phyloP scores from a whole-genome alignment of 495 filamentous ascomycete genomes.

The Halenospora varia region DNA sequence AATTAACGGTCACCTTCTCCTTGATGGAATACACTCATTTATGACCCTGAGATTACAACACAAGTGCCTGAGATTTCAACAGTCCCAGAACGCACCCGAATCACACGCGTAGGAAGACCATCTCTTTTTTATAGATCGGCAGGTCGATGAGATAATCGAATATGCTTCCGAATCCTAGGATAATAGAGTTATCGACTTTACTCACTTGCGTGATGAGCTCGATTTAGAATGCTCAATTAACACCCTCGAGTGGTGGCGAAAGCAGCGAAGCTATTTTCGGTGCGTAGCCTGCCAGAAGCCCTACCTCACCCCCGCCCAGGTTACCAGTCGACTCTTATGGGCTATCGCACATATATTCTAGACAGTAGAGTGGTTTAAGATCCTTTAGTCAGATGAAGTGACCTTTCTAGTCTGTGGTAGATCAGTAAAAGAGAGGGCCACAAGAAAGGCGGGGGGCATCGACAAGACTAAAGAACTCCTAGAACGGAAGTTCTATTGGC shows the following conservation, averaged over 20 bases:
- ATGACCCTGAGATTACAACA: no score
- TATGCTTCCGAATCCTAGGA: neutral
- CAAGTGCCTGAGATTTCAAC: no score
- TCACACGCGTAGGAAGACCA: neutral
- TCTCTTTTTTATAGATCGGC: neutral
- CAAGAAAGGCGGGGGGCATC: neutral
- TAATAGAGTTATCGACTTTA: neutral
- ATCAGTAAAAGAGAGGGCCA: neutral
- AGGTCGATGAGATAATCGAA: neutral
- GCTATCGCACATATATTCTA: constrained; percentile 9
- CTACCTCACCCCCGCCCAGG: constrained; percentile 1
- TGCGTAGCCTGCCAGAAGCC: constrained; percentile 1
- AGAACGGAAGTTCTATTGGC: no score
- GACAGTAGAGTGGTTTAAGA: neutral
- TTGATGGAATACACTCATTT: no score
- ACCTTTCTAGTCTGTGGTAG: constrained; percentile 2
- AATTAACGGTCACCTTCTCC: no score
- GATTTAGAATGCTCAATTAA: neutral
- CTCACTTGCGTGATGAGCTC: neutral
- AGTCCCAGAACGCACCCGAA: neutral
- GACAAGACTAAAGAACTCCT: no score
- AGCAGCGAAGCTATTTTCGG: neutral
- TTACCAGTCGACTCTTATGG: neutral
- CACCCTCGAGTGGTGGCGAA: neutral
- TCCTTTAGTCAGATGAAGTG: constrained; percentile 1